Percentiles rank a stretch among this genome's conserved stretches.
phyloP scores from a whole-genome alignment of 2,329 filamentous ascomycete genomes.

The Colletotrichum spaethianum region DNA sequence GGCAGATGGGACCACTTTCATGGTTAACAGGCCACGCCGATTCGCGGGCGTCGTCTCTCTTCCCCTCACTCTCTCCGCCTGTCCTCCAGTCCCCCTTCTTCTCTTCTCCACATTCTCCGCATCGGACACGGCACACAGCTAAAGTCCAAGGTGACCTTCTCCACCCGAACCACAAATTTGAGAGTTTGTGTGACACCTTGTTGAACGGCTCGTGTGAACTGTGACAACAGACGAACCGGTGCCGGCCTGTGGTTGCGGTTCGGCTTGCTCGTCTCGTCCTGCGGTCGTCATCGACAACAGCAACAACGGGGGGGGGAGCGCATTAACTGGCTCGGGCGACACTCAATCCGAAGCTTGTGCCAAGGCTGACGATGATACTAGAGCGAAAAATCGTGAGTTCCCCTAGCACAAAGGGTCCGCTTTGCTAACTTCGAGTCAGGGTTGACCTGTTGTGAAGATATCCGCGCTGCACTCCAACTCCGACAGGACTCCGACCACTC shows the following conservation, averaged over 20 bases:
- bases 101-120: conserved; percentile 39
- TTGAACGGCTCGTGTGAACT: neutral
- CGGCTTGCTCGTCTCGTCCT: neutral
- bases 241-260: neutral
- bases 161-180: conserved; percentile 32
- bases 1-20: neutral
- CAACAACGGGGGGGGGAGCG: no score
- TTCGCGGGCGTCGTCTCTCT: conserved; percentile 13
- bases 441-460: conserved; percentile 19
- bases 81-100: conserved; percentile 12
- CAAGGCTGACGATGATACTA: neutral
- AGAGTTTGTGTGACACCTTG: conserved; percentile 27
- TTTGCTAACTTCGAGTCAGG: conserved; percentile 19
- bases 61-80: conserved; percentile 28
- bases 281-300: neutral
- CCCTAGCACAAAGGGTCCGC: conserved; percentile 14
- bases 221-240: neutral
- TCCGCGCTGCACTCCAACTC: conserved; percentile 14
- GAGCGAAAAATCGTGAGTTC: neutral
- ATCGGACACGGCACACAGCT: conserved; percentile 29
- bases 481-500: conserved; percentile 22
- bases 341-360: conserved; percentile 1
- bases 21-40: conserved; percentile 8
- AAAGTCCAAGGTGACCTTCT: conserved; percentile 28
- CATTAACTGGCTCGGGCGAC: neutral